Conservation (phyloP, 768 basidiomycete genomes). For the Hericium erinaceus region DNA sequence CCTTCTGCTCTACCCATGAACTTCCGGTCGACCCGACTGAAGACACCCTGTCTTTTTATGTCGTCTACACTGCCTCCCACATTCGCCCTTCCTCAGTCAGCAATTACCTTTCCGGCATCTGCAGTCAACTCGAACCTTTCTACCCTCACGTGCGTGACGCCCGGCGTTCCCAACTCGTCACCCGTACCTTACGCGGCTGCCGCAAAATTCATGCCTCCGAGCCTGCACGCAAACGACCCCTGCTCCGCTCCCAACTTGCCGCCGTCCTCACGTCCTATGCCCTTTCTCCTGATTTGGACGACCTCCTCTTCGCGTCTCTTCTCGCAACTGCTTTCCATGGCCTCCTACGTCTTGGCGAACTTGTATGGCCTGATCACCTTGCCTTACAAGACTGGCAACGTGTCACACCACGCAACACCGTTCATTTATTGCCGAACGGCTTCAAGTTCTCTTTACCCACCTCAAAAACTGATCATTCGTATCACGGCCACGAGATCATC, state of each 20-base stretch:
- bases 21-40: slow-evolving; percentile 27
- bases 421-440: background rate
- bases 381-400: slow-evolving; percentile 13
- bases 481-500: slow-evolving; percentile 14
- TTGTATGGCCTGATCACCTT: slow-evolving; percentile 15
- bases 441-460: slow-evolving; percentile 22
- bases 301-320: slow-evolving; percentile 17
- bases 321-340: slow-evolving; percentile 17
- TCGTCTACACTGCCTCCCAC: slow-evolving; percentile 26
- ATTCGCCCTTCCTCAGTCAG: slow-evolving; percentile 28
- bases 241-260: slow-evolving; percentile 13
- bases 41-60: slow-evolving; percentile 28
- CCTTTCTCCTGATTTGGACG: slow-evolving; percentile 10
- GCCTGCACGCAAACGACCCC: slow-evolving; percentile 19
- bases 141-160: slow-evolving; percentile 22
- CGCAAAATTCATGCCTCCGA: slow-evolving; percentile 14
- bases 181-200: slow-evolving; percentile 23
- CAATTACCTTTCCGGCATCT: slow-evolving; percentile 31
- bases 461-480: slow-evolving; percentile 30
- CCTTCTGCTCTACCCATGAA: slow-evolving; percentile 23
- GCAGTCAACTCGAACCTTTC: slow-evolving; percentile 21
- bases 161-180: slow-evolving; percentile 19
- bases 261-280: background rate
- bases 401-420: slow-evolving; percentile 8
- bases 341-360: slow-evolving; percentile 21